phyloP scores from a whole-genome alignment of 1,284 basidiomycete genomes.

The Ceratobasidium sp. region DNA sequence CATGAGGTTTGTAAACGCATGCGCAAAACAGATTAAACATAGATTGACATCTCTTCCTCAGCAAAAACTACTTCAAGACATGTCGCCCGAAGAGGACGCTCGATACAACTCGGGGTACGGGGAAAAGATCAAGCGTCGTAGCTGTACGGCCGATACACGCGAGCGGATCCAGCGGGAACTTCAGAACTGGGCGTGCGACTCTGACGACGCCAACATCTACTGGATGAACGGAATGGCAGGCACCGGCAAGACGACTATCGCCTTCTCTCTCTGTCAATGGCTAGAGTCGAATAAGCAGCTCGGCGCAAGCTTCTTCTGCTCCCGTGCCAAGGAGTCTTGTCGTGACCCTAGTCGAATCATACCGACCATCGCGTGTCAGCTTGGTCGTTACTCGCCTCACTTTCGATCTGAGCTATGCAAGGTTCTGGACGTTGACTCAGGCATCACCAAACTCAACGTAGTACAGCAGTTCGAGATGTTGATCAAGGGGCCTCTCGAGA shows the following conservation, averaged over 20 bases:
- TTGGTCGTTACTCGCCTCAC: neutral
- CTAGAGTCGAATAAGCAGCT: neutral
- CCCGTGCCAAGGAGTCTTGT: neutral
- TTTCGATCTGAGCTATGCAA: neutral
- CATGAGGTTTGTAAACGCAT: neutral
- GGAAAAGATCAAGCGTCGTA: neutral
- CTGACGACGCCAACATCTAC: neutral
- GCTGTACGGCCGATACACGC: constrained; percentile 43
- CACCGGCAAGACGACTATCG: neutral
- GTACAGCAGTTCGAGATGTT: neutral
- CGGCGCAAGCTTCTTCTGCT: too few species aligned
- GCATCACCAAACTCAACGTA: neutral
- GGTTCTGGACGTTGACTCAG: neutral
- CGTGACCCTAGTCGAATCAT: neutral
- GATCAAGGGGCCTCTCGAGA: neutral
- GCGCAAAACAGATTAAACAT: neutral
- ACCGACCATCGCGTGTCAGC: neutral
- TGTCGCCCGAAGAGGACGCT: neutral
- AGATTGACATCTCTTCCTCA: neutral
- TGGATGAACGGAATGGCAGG: neutral
- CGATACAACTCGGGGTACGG: neutral
- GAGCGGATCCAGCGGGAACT: constrained; percentile 27
- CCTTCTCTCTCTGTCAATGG: neutral
- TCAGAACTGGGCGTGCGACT: neutral
- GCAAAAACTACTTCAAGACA: neutral